These are phyloP conservation scores for Stentor roeselii DNA, from an alignment of 73 alveolate genomes.

Conservation along the genomic window DNA sequence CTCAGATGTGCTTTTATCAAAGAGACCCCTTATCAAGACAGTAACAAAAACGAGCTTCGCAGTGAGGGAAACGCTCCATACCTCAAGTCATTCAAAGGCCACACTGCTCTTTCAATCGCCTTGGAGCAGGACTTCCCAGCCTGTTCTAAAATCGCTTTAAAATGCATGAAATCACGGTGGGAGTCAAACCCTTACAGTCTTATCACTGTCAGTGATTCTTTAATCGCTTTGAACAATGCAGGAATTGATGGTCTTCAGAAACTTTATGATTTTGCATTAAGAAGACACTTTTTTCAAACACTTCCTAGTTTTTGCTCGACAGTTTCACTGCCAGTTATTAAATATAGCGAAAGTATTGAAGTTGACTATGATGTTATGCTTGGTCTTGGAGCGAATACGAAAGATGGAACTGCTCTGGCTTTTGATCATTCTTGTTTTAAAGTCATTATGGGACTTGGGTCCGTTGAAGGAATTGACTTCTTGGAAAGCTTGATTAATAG, in stretches of 20 bases:
- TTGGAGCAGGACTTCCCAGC: background rate
- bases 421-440: background rate
- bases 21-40: background rate
- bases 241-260: slow-evolving; percentile 9
- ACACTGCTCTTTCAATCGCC: background rate
- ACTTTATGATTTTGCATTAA: background rate
- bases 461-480: background rate
- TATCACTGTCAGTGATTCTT: background rate
- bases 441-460: background rate
- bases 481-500: slow-evolving; percentile 4
- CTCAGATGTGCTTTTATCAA: background rate
- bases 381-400: background rate
- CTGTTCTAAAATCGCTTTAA: background rate
- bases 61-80: slow-evolving; percentile 3
- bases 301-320: background rate
- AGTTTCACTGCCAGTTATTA: background rate
- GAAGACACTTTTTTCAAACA: background rate
- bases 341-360: background rate
- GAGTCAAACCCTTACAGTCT: background rate
- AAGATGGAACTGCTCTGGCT: slow-evolving; percentile 1
- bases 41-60: background rate
- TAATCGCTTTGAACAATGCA: background rate
- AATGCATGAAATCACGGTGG: background rate
- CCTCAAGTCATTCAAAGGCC: background rate
- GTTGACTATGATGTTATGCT: background rate